Evolutionary conservation across 345 rosid species (phyloP).

Genomic region (Carallia brachiata): DNA sequence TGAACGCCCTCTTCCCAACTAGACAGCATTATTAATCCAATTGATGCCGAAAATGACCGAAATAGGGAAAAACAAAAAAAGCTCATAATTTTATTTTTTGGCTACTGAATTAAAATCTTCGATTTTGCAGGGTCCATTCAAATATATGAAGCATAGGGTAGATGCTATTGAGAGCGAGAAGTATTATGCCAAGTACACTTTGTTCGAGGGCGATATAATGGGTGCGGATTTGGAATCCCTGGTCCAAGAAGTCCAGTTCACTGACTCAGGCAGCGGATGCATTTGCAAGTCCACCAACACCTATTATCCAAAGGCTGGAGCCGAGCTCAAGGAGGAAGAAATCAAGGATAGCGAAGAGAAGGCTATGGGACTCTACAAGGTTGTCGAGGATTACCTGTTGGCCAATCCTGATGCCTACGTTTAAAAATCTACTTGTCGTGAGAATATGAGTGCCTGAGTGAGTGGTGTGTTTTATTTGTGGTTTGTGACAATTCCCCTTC

Average conservation of each 20-base stretch:
- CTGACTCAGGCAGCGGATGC: neutral
- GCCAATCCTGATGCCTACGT: neutral
- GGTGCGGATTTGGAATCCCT: neutral
- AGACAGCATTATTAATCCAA: too few species aligned
- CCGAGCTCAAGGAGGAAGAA: neutral
- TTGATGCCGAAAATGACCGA: too few species aligned
- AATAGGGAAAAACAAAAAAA: too few species aligned
- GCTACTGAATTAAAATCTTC: neutral
- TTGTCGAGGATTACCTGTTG: neutral
- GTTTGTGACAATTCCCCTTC: neutral
- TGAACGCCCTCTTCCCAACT: too few species aligned
- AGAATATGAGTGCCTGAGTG: neutral
- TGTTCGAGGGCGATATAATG: neutral
- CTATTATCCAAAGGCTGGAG: neutral
- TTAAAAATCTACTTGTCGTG: neutral
- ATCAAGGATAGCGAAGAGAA: neutral
- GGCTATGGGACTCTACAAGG: neutral
- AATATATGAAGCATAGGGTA: neutral
- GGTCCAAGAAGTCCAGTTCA: neutral
- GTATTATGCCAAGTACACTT: neutral
- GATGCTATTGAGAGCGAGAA: neutral
- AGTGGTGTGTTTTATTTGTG: neutral
- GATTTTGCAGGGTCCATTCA: neutral
- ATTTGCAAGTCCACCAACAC: neutral
- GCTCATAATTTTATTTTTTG: too few species aligned